Evolutionary conservation across 768 basidiomycete species (phyloP), one percentile per base, ranked within the genome.

Genomic region (Leucogyrophana mollusca): DNA sequence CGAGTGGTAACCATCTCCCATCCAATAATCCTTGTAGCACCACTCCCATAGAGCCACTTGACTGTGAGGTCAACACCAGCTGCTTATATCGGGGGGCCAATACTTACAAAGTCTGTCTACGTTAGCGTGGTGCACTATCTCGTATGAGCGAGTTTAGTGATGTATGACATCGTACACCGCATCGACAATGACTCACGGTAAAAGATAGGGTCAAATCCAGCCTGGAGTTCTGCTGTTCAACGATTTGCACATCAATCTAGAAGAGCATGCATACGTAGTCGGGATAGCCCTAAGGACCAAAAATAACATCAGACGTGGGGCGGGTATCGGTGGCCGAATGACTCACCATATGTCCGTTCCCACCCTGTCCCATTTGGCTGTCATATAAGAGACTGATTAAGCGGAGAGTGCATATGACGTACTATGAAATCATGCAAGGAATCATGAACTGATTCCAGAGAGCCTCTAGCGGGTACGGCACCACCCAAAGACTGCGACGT

Each of bases 11-110:
- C 63, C 63, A 4, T 37, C 17, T 14, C 43, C 50, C 63, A 63
- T 62, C 62, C 63, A 65, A 30, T 62, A 59, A 4, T 57, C 45
- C 2, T 47, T 39, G 43, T 63, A 63, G 40, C 52, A 59, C 57
- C 63, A 63, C 16, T 63, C 62, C 62, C 62, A 63, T 41, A 63
- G 40, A 8, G 62, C 62, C 21, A 52, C 62, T 63, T 27, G 7
- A 16, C 17, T n/a, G 13, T 8, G 24, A 6, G 6, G 32, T 51
- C 32, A 34, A 14, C 9, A 18, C 24, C 21, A 16, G n/a, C n/a
- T 34, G 16, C 34, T 46, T 6, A 58, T 32, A n/a, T n/a, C n/a
- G n/a, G n/a, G n/a, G n/a, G 1, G 20, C 4, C 32, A 17, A 10
- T 16, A 54, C 58, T 9, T 39, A 60, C 59, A 17, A 20, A 60